These are phyloP conservation scores for Austroboletus olivaceoglutinosus DNA, from an alignment of 1,284 basidiomycete genomes.

Conservation along the genomic window DNA sequence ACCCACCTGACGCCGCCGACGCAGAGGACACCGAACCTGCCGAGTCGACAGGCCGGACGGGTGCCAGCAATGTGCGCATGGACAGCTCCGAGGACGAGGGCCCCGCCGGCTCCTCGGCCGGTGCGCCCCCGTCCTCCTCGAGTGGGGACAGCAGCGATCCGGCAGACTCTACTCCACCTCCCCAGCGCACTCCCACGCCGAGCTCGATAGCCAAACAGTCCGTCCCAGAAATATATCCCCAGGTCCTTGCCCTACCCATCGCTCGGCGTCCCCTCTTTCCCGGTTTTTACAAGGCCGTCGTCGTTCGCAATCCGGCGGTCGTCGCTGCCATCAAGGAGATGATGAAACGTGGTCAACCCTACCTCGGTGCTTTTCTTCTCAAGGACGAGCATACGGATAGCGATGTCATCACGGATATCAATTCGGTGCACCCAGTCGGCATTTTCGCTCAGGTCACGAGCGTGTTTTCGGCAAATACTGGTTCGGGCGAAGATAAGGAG, in stretches of 20 bases:
- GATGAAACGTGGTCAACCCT: conserved; percentile 95
- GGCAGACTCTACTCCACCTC: conserved; percentile 34
- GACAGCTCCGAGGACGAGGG: conserved; percentile 31
- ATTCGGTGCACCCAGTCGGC: conserved; percentile 91
- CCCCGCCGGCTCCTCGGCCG: conserved; percentile 27
- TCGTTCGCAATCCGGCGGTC: conserved; percentile 86
- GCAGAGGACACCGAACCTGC: conserved; percentile 24
- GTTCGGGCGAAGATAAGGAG: conserved; percentile 65
- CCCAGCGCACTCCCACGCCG: conserved; percentile 39
- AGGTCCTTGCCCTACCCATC: conserved; percentile 94
- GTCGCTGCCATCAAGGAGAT: conserved; percentile 96
- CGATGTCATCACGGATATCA: conserved; percentile 87
- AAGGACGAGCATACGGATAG: conserved; percentile 94
- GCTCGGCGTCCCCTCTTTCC: conserved; percentile 95
- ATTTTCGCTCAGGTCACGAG: conserved; percentile 98
- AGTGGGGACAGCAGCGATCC: conserved; percentile 30
- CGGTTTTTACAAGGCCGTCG: conserved; percentile 97
- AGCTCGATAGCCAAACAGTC: conserved; percentile 78
- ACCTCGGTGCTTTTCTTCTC: conserved; percentile 95
- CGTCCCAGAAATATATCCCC: conserved; percentile 87
- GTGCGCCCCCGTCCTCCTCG: conserved; percentile 28
- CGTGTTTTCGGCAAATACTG: conserved; percentile 76
- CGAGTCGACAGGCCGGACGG: conserved; percentile 14
- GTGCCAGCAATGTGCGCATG: conserved; percentile 14
- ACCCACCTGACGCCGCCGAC: conserved; percentile 21